Base-by-base conservation (phyloP, 75 land plant genomes). In the Isoetes taiwanensis region DNA sequence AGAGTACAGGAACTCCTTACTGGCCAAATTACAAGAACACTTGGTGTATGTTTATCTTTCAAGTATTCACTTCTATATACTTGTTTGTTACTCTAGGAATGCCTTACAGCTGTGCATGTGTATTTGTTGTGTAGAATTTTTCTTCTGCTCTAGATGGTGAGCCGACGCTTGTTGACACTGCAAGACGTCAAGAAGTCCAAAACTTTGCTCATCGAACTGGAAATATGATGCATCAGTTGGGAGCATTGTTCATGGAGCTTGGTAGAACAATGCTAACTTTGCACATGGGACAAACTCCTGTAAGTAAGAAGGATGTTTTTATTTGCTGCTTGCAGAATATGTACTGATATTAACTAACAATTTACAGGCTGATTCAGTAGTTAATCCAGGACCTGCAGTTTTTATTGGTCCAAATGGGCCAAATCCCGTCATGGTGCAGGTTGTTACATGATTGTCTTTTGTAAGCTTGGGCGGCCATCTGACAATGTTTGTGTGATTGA, bases 331-430 rank as follows among this genome's bases (percentile, higher is more conserved):
- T 37, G 14, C 14, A 37, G 39, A 37, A 9, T 37, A 37, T 37
- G 39, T 37, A 37, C 14, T 9, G 9, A 37, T 14, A 9, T 37
- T 9, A n/a, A n/a, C n/a, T n/a, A n/a, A n/a, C n/a, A n/a, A n/a
- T n/a, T n/a, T 46, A 8, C 50, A 46, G 50, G 50, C 50, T 46
- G 50, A 46, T 19, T 19, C 50, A 5, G 6, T 46, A 6, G 50
- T 46, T 6, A 46, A 46, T 46, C 25, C 50, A 19, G 50, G 50
- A 19, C 50, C 50, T 6, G 50, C 50, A 16, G 50, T 46, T 46
- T 46, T 8, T 23, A n/a, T 46, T 8, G 16, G 25, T 46, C 50
- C 50, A 19, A 8, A 16, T 19, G 50, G 50, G 4, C 50, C 50
- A 16, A 46, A 46, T 46, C 50, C 5, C 5, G 23, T 46, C 8